phyloP scores from a whole-genome alignment of 1,284 basidiomycete genomes.

The Mixia osmundae region DNA sequence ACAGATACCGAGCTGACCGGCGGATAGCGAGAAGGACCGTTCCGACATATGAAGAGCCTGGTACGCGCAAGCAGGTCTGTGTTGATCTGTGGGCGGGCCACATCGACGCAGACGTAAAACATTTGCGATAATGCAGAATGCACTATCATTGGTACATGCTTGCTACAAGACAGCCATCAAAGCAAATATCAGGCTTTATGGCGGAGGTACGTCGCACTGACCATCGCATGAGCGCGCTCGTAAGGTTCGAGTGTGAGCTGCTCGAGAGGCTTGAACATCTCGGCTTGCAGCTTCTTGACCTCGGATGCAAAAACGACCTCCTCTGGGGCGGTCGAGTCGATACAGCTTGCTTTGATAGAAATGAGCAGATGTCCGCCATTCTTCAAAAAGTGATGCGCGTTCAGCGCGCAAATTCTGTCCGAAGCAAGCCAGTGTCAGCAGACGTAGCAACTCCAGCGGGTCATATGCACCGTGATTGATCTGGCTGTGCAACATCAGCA shows the following conservation, averaged over 20 bases:
- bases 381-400: conserved; percentile 91
- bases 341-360: conserved; percentile 98
- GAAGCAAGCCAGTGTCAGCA: no score
- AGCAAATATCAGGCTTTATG: no score
- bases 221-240: conserved; percentile 27
- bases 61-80: no score
- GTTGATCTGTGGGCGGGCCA: no score
- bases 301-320: conserved; percentile 77
- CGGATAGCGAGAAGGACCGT: no score
- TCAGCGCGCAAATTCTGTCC: conserved; percentile 65
- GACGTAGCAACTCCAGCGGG: not conserved
- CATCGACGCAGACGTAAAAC: no score
- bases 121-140: no score
- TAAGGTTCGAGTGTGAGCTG: conserved; percentile 53
- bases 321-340: conserved; percentile 80
- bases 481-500: conserved; percentile 93
- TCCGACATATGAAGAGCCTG: no score
- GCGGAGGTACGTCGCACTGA: no score
- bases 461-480: conserved; percentile 32
- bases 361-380: conserved; percentile 80
- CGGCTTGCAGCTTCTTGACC: conserved; percentile 57
- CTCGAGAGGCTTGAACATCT: conserved; percentile 74
- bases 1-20: no score
- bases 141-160: no score
- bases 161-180: no score